phyloP scores from a whole-genome alignment of 805 yeast species.

The Spencermartinsiella europaea region DNA sequence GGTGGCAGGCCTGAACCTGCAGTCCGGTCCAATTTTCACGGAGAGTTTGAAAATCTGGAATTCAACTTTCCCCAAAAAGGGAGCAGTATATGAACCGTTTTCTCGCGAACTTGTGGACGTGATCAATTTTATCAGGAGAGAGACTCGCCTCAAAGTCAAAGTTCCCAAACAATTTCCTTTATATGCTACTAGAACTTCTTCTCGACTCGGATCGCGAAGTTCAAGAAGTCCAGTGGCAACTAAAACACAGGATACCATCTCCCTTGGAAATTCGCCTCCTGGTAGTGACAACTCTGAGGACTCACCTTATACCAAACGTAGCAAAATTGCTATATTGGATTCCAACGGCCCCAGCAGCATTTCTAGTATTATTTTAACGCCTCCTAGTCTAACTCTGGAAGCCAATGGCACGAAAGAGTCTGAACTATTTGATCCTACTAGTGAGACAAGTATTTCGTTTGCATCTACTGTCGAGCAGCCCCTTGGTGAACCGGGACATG shows the following conservation, averaged over 20 bases:
- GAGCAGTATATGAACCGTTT: neutral
- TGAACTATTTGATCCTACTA: no score
- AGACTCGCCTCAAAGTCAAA: neutral
- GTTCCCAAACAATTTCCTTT: conserved; percentile 1
- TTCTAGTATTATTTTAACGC: neutral
- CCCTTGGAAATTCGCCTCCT: no score
- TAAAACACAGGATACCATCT: neutral
- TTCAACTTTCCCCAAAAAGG: neutral
- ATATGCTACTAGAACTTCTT: conserved; percentile 1
- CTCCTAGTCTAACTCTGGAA: neutral
- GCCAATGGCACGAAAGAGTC: no score
- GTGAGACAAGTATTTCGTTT: no score
- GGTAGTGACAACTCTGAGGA: no score
- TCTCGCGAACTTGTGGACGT: neutral
- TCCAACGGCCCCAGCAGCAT: no score
- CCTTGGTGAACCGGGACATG: no score
- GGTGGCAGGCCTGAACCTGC: neutral
- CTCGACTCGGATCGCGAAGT: neutral
- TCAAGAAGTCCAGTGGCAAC: neutral
- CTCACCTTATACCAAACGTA: no score
- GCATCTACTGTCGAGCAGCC: no score
- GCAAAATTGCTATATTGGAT: no score
- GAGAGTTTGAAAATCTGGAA: neutral
- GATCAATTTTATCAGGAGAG: neutral
- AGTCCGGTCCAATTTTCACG: neutral